Evolutionary conservation across 257 asterid species (phyloP), one percentile per base, ranked within the genome.

Genomic region (Plantago elongata): DNA sequence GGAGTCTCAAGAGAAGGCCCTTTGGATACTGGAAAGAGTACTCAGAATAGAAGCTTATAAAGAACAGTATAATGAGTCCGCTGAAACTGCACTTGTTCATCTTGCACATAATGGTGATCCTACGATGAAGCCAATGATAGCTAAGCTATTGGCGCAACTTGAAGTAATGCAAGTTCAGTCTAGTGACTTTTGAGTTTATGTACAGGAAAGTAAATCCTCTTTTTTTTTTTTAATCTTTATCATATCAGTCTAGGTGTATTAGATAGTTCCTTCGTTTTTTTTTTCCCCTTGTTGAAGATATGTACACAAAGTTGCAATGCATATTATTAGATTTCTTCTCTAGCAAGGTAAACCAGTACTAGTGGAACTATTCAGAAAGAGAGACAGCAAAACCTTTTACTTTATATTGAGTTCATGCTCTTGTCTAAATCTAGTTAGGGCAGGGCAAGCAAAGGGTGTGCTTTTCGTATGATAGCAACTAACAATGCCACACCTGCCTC

Each of bases 111-210:
- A 74, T 71, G 92, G 95, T 5, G 85, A 88, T 66, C 69, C 82
- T 45, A 45, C 63, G 64, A 66, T 90, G 76, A 89, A 87, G 52
- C 86, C 95, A 1, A 66, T 52, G 13, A 87, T 78, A 30, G 94
- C 89, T 29, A 81, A 78, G 74, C 61, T 88, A n/a, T 74, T 90
- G 79, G 98, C 94, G 45, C 95, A 85, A 70, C 88, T 90, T 72
- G 85, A 88, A 44, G 86, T 83, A 40, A 68, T 87, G 87, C 95
- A 83, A 75, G 45, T 34, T 60, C 92, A 85, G 68, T 87, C 95
- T 37, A 81, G 82, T 73, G 88, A 90, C 68, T 85, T 85, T 56
- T 90, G 81, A 86, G 56, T 42, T 50, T 59, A 48, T 50, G 2
- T 9, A 45, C n/a, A 50, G 51, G 29, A 37, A 69, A 58, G 30